Base-by-base conservation (phyloP, 306 rosid species). In the Cucurbita pepo region DNA sequence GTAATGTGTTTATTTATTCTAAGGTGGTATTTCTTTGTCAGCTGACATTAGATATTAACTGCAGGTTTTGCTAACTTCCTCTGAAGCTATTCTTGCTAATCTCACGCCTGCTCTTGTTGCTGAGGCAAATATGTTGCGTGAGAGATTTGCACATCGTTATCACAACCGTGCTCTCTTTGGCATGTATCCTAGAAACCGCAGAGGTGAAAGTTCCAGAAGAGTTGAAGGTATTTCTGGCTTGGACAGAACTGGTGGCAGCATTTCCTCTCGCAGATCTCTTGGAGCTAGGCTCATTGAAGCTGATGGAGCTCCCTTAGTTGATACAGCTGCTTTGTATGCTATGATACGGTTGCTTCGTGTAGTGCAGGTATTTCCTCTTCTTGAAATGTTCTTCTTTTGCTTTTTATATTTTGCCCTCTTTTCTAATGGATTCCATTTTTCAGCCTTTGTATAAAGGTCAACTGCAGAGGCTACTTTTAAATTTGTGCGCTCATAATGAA, bases 61-160 rank as follows among this genome's bases (percentile, higher is more conserved):
- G 52, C 86, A 93, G 98, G 98, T 93, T 85, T 91, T 93, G 44
- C 83, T 93, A 76, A 93, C 98, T 40, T 93, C 98, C 54, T 93
- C 98, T 72, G 98, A 93, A 82, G 97, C 96, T 30, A 83, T 93
- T 77, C 96, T 93, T 71, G 92, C 97, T 63, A 90, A 90, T 78
- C 98, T 93, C 76, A 93, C 98, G 0, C 98, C 98, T 57, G 98
- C 98, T 43, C 96, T 93, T 84, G 95, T 93, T 64, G 96, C 98
- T 41, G 98, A 93, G 91, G 98, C 98, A 75, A 90, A 87, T 75
- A 82, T 93, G 91, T 81, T 93, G 77, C 87, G 98, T 60, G 98
- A 93, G 86, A 87, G 98, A 85, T 91, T 90, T 82, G 98, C 98
- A 48, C 93, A 88, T 82, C 88, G 98, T 48, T 90, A 90, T 55